These are phyloP conservation scores for Skeletonema potamos DNA, from an alignment of 108 stramenopile genomes.

Conservation along the genomic window DNA sequence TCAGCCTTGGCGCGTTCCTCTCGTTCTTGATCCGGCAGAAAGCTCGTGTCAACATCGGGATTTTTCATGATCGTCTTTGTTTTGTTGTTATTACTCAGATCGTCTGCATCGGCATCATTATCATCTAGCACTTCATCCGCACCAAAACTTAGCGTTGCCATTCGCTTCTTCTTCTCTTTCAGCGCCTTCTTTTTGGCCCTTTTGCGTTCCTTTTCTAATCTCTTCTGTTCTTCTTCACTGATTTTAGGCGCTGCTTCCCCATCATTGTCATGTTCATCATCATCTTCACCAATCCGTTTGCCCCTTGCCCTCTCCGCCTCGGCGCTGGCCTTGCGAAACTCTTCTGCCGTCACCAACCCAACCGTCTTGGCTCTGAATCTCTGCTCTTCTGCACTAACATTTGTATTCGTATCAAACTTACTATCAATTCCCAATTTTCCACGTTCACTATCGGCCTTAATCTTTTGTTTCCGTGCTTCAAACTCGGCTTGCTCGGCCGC, in stretches of 20 bases:
- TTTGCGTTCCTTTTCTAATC: conserved; percentile 26
- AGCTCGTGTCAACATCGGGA: conserved; percentile 92
- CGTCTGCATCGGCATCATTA: conserved; percentile 1
- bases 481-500: conserved; percentile 72
- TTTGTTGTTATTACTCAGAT: conserved; percentile 1
- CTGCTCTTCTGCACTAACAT: conserved; percentile 50
- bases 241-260: conserved; percentile 5
- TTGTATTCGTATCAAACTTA: conserved; percentile 45
- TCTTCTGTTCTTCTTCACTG: conserved; percentile 45
- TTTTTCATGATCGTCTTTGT: conserved; percentile 68
- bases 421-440: conserved; percentile 48
- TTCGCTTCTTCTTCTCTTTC: conserved; percentile 70
- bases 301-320: conserved; percentile 41
- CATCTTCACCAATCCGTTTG: not conserved
- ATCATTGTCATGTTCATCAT: not conserved
- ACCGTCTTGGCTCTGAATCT: conserved; percentile 69
- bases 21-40: conserved; percentile 88
- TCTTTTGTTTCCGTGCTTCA: conserved; percentile 60
- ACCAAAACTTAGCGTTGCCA: conserved; percentile 70
- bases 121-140: conserved; percentile 65
- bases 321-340: conserved; percentile 62
- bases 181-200: conserved; percentile 53
- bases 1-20: conserved; percentile 63
- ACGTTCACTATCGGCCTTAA: conserved; percentile 44
- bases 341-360: conserved; percentile 85